These are phyloP conservation scores for Phoma sp. DNA, from an alignment of 2,329 filamentous ascomycete genomes.

Conservation along the genomic window DNA sequence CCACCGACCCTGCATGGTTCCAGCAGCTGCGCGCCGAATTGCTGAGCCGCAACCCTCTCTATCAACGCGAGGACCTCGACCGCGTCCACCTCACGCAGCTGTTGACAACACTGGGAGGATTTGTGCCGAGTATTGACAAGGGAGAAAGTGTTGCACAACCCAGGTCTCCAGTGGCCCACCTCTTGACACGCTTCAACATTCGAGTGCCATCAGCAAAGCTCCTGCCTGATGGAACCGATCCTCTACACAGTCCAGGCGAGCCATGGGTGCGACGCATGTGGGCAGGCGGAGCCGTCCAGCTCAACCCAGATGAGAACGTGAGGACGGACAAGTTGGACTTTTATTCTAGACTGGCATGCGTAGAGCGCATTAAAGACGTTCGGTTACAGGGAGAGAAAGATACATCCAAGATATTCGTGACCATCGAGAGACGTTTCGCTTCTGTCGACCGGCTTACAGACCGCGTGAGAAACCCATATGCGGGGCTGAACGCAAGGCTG, in stretches of 20 bases:
- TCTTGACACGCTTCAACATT: conserved; percentile 87
- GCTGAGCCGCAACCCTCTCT: conserved; percentile 56
- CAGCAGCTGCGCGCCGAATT: conserved; percentile 45
- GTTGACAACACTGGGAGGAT: conserved; percentile 49
- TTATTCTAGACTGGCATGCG: conserved; percentile 35
- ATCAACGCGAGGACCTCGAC: conserved; percentile 63
- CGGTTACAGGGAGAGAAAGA: conserved; percentile 58
- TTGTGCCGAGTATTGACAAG: background rate
- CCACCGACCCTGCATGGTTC: conserved; percentile 33
- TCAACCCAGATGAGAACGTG: conserved; percentile 42
- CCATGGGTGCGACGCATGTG: conserved; percentile 82
- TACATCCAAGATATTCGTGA: conserved; percentile 63
- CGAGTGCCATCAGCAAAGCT: conserved; percentile 67
- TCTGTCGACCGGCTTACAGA: too few species aligned
- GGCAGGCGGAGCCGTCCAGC: conserved; percentile 78
- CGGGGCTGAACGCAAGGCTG: too few species aligned
- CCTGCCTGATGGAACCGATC: conserved; percentile 83
- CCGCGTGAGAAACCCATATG: background rate
- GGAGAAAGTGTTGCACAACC: conserved; percentile 5
- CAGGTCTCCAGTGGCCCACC: conserved; percentile 62
- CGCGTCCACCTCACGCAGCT: conserved; percentile 67
- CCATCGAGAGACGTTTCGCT: conserved; percentile 61
- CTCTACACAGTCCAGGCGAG: conserved; percentile 73
- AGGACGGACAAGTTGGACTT: conserved; percentile 8
- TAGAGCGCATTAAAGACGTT: conserved; percentile 56